Conservation (phyloP, 129 eudicot species). For the carrot (Daucus carota) region DNA sequence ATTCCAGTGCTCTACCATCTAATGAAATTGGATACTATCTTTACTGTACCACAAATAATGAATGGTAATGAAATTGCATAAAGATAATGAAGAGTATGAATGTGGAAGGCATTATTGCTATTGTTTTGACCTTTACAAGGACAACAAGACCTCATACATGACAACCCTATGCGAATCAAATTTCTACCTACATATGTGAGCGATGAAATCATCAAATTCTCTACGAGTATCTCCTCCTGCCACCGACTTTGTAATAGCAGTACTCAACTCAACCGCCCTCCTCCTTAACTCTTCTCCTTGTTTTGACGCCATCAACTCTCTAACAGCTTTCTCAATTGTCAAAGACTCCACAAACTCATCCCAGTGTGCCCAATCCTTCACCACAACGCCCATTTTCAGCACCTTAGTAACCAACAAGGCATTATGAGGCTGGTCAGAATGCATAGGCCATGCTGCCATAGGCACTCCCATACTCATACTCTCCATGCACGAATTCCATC, state of each 20-base stretch:
- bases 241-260: not conserved
- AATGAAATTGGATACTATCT: no score
- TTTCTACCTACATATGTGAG: not conserved
- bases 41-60: no score
- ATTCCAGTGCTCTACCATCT: no score
- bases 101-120: no score
- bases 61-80: no score
- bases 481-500: not conserved
- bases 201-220: not conserved
- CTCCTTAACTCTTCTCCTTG: not conserved
- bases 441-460: not conserved
- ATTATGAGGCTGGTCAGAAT: not conserved
- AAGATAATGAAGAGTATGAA: no score
- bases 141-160: no score
- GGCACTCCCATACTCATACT: not conserved
- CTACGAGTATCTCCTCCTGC: not conserved
- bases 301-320: not conserved
- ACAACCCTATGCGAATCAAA: no score
- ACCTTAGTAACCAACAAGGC: not conserved
- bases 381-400: not conserved
- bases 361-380: not conserved
- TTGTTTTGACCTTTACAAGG: no score
- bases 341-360: not conserved
- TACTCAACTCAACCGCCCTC: not conserved
- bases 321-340: no score